Evolutionary conservation across 805 yeast species (phyloP), one percentile per base, ranked within the genome.

Genomic region (Lachancea kluyveri): DNA sequence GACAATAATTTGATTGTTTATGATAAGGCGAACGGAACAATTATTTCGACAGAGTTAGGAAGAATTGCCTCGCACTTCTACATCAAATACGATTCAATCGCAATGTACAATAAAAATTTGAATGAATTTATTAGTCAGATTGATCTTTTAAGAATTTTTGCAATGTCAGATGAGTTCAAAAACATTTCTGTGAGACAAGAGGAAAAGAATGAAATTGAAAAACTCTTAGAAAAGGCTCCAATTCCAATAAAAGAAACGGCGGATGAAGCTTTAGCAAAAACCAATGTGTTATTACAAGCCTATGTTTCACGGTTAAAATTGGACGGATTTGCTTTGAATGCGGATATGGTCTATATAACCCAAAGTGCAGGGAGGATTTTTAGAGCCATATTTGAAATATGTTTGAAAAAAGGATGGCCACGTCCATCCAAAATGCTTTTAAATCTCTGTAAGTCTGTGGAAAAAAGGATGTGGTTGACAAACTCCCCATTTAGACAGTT

Each of bases 291-390:
- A 21, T 60, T 92, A 8, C 98, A 92, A 50, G 73, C 95, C 0
- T 86, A 83, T 47, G 83, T 92, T n/a, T 82, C 96, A 1, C 60
- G 78, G 21, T 61, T 88, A 15, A 62, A 66, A 7, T 62, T 92
- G 11, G 92, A 82, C 1, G 97, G 97, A 0, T 84, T 85, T 61
- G 96, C 96, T 0, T 59, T 94, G 39, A 76, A 81, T 70, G 77
- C 95, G 0, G 99, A 92, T 62, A 86, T 88, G 95, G 68, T 85
- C 3, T 92, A 84, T 52, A 75, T 92, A 24, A 82, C 92, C 0
- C 97, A 92, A 56, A 85, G 94, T 24, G 96, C 96, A 1, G 90
- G 94, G 3, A 70, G 99, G 50, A 57, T 92, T 22, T 64, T 88
- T 35, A 63, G 96, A 36, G 96, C 97, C 0, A 70, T 94, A 41